Evolutionary conservation across 371 early-diverging fungal species (phyloP), one percentile per base, ranked within the genome.

Genomic region (Amoeboaphelidium occidentale): DNA sequence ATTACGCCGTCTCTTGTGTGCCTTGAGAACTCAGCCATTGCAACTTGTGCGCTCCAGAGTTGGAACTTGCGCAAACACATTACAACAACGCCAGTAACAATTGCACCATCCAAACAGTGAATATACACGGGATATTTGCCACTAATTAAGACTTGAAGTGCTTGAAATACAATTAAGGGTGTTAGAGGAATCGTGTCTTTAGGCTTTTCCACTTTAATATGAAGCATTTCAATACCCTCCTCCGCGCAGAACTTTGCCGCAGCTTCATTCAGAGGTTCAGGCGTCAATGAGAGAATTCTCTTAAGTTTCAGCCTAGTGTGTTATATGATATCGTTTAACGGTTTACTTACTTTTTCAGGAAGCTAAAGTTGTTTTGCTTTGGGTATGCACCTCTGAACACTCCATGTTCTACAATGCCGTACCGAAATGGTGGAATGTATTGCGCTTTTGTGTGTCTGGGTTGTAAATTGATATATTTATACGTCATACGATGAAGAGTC

Each of bases 31-130:
- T 86, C 87, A 44, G 69, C 65, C 61, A 84, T 67, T 6, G 74
- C 71, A 20, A 76, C 74, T 2, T 78, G 65, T 13, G 71, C 58
- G 21, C 72, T 70, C 92, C 91, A 92, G 57, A 80, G 70, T 65
- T 90, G 89, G 43, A 92, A 56, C 53, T 84, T 87, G 27, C 93
- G 68, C 47, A 92, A 54, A 54, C 87, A 84, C 51, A 81, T 78
- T 12, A 88, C 60, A 0, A 84, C 75, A 3, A 86, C 58, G 0
- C 84, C 84, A 1, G 88, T 89, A 17, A 87, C 87, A 50, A 81
- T 70, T 0, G 84, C 75, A 12, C 92, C 92, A 54, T 91, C 87
- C 20, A 86, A 58, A 53, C 92, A 92, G 56, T 92, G 92, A 1
- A 91, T 53, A 57, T 81, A 92, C 20, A 88, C 46, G 0, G 91